A percentile compares a stretch with the other conserved stretches of the same genome.
Conservation (phyloP, 2,329 filamentous ascomycete species). For the Verticillium alfalfae region DNA sequence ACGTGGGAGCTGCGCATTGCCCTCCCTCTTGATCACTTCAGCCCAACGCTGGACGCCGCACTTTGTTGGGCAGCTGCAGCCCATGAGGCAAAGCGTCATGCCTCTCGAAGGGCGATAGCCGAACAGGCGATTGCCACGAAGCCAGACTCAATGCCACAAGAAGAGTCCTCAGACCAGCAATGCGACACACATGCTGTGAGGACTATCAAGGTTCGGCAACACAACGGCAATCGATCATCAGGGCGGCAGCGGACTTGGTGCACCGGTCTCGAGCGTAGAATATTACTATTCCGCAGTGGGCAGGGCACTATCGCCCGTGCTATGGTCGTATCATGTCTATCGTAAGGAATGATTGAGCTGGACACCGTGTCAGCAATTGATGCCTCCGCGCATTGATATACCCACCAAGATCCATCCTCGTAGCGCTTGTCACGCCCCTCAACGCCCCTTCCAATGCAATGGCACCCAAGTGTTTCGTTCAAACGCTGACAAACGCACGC, state of each 20-base stretch:
- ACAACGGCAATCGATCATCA: background rate
- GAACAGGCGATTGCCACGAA: background rate
- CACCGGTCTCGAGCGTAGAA: background rate
- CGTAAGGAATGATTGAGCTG: background rate
- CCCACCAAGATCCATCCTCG: background rate
- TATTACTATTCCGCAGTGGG: background rate
- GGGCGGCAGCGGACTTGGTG: background rate
- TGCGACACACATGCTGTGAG: too few relatives aligned
- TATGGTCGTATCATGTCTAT: background rate
- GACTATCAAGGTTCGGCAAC: too few relatives aligned
- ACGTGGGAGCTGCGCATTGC: background rate
- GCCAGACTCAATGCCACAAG: background rate
- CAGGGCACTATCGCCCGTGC: background rate
- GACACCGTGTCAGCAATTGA: background rate
- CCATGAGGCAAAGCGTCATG: background rate
- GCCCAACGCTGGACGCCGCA: background rate
- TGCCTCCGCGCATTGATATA: background rate
- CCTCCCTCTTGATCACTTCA: background rate
- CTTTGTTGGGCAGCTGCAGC: background rate
- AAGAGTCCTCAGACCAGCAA: too few relatives aligned
- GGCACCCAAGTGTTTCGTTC: background rate
- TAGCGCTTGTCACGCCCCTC: background rate
- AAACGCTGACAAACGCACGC: constrained; percentile 42
- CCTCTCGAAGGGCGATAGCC: background rate
- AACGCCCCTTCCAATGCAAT: background rate